Evolutionary conservation across 2,329 filamentous ascomycete species (phyloP).

Genomic region (Cytospora schulzeri): DNA sequence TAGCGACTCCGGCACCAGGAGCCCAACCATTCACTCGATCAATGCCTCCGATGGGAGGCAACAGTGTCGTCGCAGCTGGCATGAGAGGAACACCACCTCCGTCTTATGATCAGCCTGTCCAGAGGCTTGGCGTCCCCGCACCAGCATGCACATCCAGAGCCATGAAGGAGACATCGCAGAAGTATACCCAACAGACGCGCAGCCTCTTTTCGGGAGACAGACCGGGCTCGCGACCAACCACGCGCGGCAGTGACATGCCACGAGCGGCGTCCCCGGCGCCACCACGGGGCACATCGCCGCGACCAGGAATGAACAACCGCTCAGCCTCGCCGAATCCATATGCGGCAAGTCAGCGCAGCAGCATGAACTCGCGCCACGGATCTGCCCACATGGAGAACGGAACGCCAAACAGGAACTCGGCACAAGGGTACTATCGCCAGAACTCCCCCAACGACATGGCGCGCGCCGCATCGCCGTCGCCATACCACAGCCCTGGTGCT

Average conservation of each 20-base stretch:
- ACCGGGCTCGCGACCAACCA: slow-evolving; percentile 56
- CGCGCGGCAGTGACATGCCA: slow-evolving; percentile 61
- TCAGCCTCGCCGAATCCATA: slow-evolving; percentile 69
- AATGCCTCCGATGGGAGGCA: slow-evolving; percentile 42
- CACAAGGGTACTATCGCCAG: slow-evolving; percentile 54
- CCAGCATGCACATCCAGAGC: slow-evolving; percentile 90
- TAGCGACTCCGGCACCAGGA: slow-evolving; percentile 75
- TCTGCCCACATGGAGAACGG: slow-evolving; percentile 42
- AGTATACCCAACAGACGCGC: slow-evolving; percentile 80
- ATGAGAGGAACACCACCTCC: slow-evolving; percentile 81
- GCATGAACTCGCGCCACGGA: slow-evolving; percentile 35
- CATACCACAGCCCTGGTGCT: slow-evolving; percentile 40
- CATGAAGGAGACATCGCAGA: slow-evolving; percentile 93
- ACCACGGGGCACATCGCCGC: slow-evolving; percentile 63
- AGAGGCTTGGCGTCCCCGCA: slow-evolving; percentile 82
- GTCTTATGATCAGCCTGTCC: slow-evolving; percentile 78
- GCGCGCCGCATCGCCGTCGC: slow-evolving; percentile 51
- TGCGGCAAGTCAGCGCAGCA: slow-evolving; percentile 40
- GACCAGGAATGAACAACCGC: slow-evolving; percentile 55
- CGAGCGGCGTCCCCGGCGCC: slow-evolving; percentile 70
- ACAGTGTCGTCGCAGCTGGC: slow-evolving; percentile 52
- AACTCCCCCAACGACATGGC: slow-evolving; percentile 53
- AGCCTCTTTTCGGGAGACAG: slow-evolving; percentile 64
- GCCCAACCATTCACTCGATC: slow-evolving; percentile 47
- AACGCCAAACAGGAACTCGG: slow-evolving; percentile 49